Conservation (phyloP, 495 filamentous ascomycete genomes). For the Daldinia caldariorum region DNA sequence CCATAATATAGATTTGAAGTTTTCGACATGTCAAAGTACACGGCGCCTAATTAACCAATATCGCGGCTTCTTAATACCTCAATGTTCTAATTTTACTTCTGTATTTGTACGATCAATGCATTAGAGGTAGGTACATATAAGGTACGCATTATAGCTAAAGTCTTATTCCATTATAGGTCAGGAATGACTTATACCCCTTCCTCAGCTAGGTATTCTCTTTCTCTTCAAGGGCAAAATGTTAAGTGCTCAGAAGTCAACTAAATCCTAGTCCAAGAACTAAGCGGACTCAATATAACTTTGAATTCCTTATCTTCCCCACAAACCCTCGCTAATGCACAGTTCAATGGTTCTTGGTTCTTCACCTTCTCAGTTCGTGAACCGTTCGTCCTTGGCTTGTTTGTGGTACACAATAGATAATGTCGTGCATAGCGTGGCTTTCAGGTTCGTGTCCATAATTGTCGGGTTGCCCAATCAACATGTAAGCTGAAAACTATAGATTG, state of each 20-base stretch:
- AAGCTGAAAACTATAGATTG: background rate
- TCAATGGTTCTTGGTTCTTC: constrained; percentile 2
- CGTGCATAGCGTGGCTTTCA: background rate
- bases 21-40: background rate
- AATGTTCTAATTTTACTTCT: background rate
- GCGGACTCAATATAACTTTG: background rate
- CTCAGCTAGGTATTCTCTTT: background rate
- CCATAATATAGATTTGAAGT: background rate
- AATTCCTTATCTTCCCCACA: background rate
- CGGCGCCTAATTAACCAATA: background rate
- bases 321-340: background rate
- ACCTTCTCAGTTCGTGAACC: constrained; percentile 11
- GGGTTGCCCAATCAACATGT: constrained; percentile 4
- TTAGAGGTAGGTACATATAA: too few species aligned
- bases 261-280: background rate
- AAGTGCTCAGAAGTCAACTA: background rate
- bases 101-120: too few species aligned
- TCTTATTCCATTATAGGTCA: background rate
- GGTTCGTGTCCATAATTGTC: constrained; percentile 12
- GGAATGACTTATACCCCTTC: background rate
- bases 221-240: background rate
- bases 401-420: constrained; percentile 3
- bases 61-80: background rate
- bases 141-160: too few species aligned
- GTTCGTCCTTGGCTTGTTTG: constrained; percentile 2